These are phyloP conservation scores for Tricholoma matsutake DNA, from an alignment of 768 basidiomycete genomes.

Conservation along the genomic window DNA sequence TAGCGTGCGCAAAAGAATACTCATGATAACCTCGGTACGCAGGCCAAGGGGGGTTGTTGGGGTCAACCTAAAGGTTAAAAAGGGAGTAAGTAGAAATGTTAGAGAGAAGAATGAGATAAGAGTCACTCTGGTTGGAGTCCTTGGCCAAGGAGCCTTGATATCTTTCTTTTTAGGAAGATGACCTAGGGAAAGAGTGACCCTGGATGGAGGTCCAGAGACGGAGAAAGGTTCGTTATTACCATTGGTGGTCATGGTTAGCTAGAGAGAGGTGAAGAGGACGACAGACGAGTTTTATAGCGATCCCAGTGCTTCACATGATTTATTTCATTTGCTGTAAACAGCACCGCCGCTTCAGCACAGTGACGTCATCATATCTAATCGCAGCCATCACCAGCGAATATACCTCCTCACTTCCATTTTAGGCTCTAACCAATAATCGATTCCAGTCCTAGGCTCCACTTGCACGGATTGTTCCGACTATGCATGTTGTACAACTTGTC, in stretches of 20 bases:
- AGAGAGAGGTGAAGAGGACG: slow-evolving; percentile 1
- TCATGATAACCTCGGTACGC: slow-evolving; percentile 80
- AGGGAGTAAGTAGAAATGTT: not conserved
- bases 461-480: no score
- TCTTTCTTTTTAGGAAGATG: slow-evolving; percentile 73
- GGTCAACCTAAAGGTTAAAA: slow-evolving; percentile 41
- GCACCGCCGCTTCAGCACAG: not conserved
- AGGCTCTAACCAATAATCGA: no score
- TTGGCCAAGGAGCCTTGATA: slow-evolving; percentile 69
- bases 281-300: slow-evolving; percentile 1
- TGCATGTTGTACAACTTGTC: no score
- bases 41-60: slow-evolving; percentile 82
- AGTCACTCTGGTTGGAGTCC: slow-evolving; percentile 61
- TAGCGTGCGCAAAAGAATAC: slow-evolving; percentile 85
- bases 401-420: no score
- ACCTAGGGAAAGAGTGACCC: slow-evolving; percentile 69
- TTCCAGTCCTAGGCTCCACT: no score
- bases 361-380: not conserved
- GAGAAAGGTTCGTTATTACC: slow-evolving; percentile 4
- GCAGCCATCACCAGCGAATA: no score
- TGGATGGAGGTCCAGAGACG: slow-evolving; percentile 43
- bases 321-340: not conserved
- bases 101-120: not conserved
- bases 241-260: slow-evolving; percentile 13
- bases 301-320: not conserved